Evolutionary conservation across 495 filamentous ascomycete species (phyloP).

Genomic region (Emericellopsis terricola): DNA sequence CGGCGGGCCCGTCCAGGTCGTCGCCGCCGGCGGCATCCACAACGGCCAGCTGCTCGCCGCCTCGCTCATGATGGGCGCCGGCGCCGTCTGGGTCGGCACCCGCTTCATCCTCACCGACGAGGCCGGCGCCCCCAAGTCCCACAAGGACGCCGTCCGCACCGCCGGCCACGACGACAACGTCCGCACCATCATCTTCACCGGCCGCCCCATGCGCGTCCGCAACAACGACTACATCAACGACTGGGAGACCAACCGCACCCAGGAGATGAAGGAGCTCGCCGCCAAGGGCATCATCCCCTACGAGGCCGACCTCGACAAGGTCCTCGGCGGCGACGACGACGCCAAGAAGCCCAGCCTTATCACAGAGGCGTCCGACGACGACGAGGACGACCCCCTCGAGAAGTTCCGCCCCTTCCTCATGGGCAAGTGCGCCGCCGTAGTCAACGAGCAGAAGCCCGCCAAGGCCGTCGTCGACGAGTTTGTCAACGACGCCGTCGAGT

Average conservation of each 20-base stretch:
- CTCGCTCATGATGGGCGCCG: conserved; percentile 79
- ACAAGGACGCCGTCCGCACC: conserved; percentile 93
- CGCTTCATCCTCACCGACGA: conserved; percentile 88
- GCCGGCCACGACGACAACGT: conserved; percentile 87
- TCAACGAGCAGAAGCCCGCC: conserved; percentile 81
- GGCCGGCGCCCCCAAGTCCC: conserved; percentile 80
- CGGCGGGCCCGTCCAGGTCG: conserved; percentile 67
- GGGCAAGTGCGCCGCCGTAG: conserved; percentile 89
- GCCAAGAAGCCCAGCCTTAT: conserved; percentile 62
- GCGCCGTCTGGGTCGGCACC: conserved; percentile 90
- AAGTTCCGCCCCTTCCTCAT: conserved; percentile 84
- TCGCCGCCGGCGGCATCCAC: conserved; percentile 88
- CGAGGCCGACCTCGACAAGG: conserved; percentile 81
- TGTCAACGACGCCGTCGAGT: conserved; percentile 58
- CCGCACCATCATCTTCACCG: conserved; percentile 95
- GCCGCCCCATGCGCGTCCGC: conserved; percentile 81
- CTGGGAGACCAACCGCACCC: conserved; percentile 82
- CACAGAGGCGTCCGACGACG: conserved; percentile 50
- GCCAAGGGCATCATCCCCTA: conserved; percentile 78
- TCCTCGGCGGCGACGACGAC: conserved; percentile 44
- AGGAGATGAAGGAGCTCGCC: conserved; percentile 85
- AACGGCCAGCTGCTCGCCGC: conserved; percentile 85
- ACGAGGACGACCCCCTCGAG: conserved; percentile 61
- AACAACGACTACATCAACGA: conserved; percentile 84
- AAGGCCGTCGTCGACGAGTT: conserved; percentile 93